Percentiles rank a stretch among this genome's conserved stretches.
phyloP scores from a whole-genome alignment of 768 basidiomycete species.

The Leccinum obscurum region DNA sequence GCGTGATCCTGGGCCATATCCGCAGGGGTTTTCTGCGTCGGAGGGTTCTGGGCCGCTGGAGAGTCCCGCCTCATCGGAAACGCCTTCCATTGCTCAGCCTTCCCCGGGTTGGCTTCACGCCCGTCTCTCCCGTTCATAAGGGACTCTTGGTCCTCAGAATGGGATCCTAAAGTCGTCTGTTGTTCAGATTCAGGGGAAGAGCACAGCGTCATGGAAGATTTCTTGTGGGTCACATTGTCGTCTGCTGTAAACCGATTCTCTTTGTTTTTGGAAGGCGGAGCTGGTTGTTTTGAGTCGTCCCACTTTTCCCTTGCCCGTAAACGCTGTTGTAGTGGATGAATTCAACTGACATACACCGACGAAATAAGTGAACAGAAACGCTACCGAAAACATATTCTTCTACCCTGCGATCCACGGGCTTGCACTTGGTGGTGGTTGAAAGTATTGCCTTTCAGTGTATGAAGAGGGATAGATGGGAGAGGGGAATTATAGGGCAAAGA shows the following conservation, averaged over 20 bases:
- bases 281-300: not conserved
- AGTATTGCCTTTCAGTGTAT: not conserved
- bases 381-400: not conserved
- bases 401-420: not conserved
- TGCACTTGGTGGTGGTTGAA: not conserved
- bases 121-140: too few species aligned
- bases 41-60: too few species aligned
- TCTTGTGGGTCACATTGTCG: not conserved
- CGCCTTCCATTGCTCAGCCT: too few species aligned
- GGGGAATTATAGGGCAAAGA: not conserved
- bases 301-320: not conserved
- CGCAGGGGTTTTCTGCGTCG: too few species aligned
- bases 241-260: not conserved
- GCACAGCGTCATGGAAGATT: not conserved
- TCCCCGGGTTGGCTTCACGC: too few species aligned
- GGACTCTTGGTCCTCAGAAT: too few species aligned
- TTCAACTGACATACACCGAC: not conserved
- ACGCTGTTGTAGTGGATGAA: not conserved
- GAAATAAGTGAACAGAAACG: too few species aligned
- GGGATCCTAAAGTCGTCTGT: not conserved
- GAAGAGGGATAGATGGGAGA: not conserved
- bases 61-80: too few species aligned
- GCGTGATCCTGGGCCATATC: too few species aligned
- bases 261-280: not conserved
- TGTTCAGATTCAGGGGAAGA: not conserved